Base-by-base conservation (phyloP, 768 basidiomycete species). In the Paxillus ammoniavirescens region DNA sequence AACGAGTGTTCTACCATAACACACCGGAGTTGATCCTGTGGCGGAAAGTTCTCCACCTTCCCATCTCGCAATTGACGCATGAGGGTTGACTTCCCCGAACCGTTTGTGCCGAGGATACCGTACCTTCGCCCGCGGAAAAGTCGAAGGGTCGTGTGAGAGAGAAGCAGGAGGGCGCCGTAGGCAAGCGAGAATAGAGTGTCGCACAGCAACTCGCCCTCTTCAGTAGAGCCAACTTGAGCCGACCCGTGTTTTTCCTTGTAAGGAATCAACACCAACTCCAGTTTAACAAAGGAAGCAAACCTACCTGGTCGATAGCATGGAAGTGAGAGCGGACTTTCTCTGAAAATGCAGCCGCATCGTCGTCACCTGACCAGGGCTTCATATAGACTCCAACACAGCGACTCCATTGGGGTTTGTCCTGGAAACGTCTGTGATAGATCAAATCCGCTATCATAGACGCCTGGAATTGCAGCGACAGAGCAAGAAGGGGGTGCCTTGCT, bases 1-100 rank as follows among this genome's bases (percentile, higher is more conserved):
- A 98, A 77, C 26, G 94, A 87, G 74, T 98, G 95, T 73, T 98
- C 96, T 33, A 98, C 95, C 94, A 98, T 98, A 55, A 97, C 83
- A 62, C 90, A 90, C 44, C 90, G 83, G 47, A 98, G 75, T 70
- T 93, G 80, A 57, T 86, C 84, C 60, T 86, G 93, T 5, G 92
- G 82, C 17, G 96, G 96, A 74, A 98, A 98, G 67, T 94, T 94
- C 73, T 98, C 96, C 7, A 91, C 89, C 74, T 98, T 98, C 54
- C 91, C 89, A 65, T 96, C 93, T 53, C 91, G 84, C 57, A 98
- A 83, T 65, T 96, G 94, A 63, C 94, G 91, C 87, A 98, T 87
- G 41, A 98, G 82, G 3, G 96, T 98, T 15, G 89, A 91, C 73
- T 98, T 98, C 59, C 96, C 96, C 53, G 91, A 88, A 56, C 96